Evolutionary conservation across 2,329 filamentous ascomycete species (phyloP).

Genomic region (Seiridium unicorne): DNA sequence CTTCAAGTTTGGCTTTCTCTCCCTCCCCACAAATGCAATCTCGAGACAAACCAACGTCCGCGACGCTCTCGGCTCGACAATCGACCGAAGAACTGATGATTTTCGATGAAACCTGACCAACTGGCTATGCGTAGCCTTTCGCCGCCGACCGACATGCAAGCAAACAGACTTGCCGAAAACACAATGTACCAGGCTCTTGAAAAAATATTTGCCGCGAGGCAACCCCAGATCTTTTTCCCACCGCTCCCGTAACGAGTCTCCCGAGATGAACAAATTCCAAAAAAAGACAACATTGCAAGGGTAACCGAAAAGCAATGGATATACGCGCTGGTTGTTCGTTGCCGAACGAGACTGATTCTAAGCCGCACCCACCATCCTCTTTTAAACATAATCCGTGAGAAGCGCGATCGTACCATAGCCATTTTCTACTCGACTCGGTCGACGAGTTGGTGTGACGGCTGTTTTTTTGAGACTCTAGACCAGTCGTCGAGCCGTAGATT

Average conservation of each 20-base stretch:
- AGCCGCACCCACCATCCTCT: constrained; percentile 10
- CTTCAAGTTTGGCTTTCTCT: background rate
- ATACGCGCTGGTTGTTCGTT: constrained; percentile 25
- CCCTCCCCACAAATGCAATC: background rate
- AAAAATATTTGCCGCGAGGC: constrained; percentile 5
- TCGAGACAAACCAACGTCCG: background rate
- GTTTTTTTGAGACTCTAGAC: background rate
- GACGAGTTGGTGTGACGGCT: background rate
- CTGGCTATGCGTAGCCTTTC: background rate
- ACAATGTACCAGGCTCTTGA: background rate
- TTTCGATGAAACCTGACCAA: background rate
- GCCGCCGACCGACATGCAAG: background rate
- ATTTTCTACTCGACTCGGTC: background rate
- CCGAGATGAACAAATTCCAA: background rate
- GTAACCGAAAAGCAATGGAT: constrained; percentile 16
- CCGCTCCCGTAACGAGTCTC: background rate
- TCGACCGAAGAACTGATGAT: background rate
- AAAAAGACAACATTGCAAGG: background rate
- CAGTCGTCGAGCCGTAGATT: background rate
- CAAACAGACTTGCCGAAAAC: background rate
- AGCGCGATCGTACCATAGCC: background rate
- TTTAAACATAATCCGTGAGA: background rate
- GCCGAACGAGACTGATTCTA: constrained; percentile 27
- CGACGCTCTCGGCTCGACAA: background rate
- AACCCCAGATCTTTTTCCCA: constrained; percentile 2